phyloP scores from a whole-genome alignment of 768 basidiomycete species.

The Lactarius trivialis region DNA sequence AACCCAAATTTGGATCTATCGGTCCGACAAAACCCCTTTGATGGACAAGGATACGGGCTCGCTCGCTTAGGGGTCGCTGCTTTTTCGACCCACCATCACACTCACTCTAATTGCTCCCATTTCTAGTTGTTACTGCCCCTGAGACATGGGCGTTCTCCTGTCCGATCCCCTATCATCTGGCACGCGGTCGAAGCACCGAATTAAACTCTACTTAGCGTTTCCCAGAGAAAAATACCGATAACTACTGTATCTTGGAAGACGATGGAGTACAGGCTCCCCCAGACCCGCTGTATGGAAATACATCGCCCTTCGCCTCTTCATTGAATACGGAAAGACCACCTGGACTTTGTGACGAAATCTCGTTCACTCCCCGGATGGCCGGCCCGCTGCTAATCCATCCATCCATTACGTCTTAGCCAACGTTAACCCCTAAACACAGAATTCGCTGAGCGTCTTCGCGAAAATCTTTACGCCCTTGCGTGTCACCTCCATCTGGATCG shows the following conservation, averaged over 20 bases:
- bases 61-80: neutral
- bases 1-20: neutral
- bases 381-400: neutral
- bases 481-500: constrained; percentile 22
- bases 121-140: neutral
- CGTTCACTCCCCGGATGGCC: neutral
- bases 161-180: neutral
- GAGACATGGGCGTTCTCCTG: neutral
- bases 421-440: neutral
- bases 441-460: constrained; percentile 13
- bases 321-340: neutral
- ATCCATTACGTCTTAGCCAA: neutral
- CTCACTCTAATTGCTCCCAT: neutral
- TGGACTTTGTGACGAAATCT: neutral
- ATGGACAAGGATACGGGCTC: neutral
- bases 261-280: neutral
- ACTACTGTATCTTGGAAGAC: neutral
- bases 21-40: neutral
- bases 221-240: too few species aligned
- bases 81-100: neutral
- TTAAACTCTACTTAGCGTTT: neutral
- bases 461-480: constrained; percentile 15
- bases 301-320: too few species aligned
- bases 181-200: neutral
- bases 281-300: too few species aligned